Base-by-base conservation (phyloP, 257 asterid species). In the Plectranthus barbatus region DNA sequence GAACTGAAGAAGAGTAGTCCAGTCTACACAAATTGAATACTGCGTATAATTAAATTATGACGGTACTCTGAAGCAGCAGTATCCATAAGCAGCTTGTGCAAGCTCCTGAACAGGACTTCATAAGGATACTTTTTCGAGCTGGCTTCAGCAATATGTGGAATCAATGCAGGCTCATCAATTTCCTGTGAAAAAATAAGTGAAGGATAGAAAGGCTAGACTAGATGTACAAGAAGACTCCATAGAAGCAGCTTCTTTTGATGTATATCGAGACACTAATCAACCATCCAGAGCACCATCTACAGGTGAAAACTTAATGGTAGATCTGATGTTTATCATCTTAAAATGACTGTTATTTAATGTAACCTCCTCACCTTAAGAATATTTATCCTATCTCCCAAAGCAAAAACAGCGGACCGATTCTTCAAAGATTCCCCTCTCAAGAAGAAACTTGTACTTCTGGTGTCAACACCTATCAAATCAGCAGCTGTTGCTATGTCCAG, bases 61-160 rank as follows among this genome's bases (percentile, higher is more conserved):
- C 57, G 33, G 61, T 88, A 91, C 98, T 91, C 96, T 12, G 96
- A 91, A 71, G 96, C 84, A 78, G 98, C 96, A 62, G 96, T 86
- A 75, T 91, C 98, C 96, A 88, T 79, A 50, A 91, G 95, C 80
- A 91, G 85, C 82, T 91, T 88, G 78, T 91, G 96, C 83, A 91
- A 79, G 78, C 98, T 91, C 83, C 98, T 88, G 81, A 91, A 91
- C 59, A 91, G 90, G 68, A 88, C 96, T 86, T 91, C 96, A 74
- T 91, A 88, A 6, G 98, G 95, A 72, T 82, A 88, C 83, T 76
- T 91, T 72, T 83, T 86, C 56, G 94, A 83, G 74, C 89, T 84
- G 78, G 96, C 98, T 84, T 91, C 96, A 78, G 95, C 96, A 21
- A 91, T 91, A 72, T 91, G 98, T 36, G 98, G 98, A 72, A 91